Percentiles rank a stretch among this genome's conserved stretches.
These are phyloP conservation scores for Epipyxis sp. DNA, from an alignment of 108 stramenopile genomes.

Conservation along the genomic window DNA sequence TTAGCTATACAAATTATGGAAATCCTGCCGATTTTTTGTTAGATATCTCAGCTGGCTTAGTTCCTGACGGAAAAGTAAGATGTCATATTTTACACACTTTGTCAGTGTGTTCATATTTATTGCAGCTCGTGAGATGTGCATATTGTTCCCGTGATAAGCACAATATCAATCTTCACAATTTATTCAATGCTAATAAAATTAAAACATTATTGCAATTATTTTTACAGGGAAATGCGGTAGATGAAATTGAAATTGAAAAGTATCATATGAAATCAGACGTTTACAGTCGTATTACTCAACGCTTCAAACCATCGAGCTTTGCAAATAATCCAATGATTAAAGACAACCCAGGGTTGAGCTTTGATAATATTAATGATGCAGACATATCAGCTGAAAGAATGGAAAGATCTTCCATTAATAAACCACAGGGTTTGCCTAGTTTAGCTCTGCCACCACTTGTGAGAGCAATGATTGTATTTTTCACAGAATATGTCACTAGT, in stretches of 20 bases:
- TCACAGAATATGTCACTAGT: background rate
- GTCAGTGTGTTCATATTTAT: too few relatives aligned
- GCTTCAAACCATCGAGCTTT: background rate
- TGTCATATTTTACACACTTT: too few relatives aligned
- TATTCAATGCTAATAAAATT: too few relatives aligned
- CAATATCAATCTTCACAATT: too few relatives aligned
- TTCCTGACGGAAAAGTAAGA: too few relatives aligned
- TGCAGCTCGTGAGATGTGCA: too few relatives aligned
- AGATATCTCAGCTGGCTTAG: slow-evolving; percentile 17
- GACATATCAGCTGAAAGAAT: background rate
- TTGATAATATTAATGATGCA: background rate
- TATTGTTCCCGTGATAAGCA: too few relatives aligned
- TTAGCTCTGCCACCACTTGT: background rate
- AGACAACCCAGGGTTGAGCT: background rate
- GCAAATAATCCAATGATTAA: background rate
- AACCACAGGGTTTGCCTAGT: background rate
- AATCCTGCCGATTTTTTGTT: slow-evolving; percentile 28
- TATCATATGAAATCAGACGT: background rate
- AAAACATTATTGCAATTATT: too few relatives aligned
- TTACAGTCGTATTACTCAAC: background rate
- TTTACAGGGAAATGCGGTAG: background rate
- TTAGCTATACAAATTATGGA: background rate
- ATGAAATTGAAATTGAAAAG: background rate
- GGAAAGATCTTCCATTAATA: background rate
- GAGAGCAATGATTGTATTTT: background rate